These are phyloP conservation scores for Dioscorea zingiberensis DNA, from an alignment of 106 monocot genomes.

Conservation along the genomic window DNA sequence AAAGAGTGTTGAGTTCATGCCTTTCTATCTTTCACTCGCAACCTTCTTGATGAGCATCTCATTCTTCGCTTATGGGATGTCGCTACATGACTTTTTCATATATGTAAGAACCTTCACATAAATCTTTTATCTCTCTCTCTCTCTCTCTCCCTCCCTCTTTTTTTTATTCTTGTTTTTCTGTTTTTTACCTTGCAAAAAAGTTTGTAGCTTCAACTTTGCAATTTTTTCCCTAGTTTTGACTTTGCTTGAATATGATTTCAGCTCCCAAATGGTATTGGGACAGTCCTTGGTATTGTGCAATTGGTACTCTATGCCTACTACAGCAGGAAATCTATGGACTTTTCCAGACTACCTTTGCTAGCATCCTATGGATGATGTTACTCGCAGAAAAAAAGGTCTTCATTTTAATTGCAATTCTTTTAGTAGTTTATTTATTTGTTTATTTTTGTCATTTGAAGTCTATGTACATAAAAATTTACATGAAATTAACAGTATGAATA, in stretches of 20 bases:
- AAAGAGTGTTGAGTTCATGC: constrained; percentile 81
- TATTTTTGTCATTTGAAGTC: too few relatives aligned
- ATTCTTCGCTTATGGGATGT: constrained; percentile 73
- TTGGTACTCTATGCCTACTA: constrained; percentile 55
- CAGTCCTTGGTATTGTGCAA: constrained; percentile 44
- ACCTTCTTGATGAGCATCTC: constrained; percentile 79
- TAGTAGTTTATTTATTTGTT: too few relatives aligned
- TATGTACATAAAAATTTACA: too few relatives aligned
- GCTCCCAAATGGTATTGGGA: constrained; percentile 75
- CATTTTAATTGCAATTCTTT: too few relatives aligned
- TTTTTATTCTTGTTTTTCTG: neutral
- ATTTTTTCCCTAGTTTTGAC: too few relatives aligned
- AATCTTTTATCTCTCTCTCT: too few relatives aligned
- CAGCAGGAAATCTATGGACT: constrained; percentile 34
- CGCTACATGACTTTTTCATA: constrained; percentile 68
- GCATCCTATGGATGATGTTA: constrained; percentile 9
- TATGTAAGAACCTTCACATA: constrained; percentile 41
- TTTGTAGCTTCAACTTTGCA: too few relatives aligned
- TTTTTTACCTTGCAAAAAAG: too few relatives aligned
- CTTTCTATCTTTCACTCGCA: constrained; percentile 63
- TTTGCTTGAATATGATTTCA: constrained; percentile 21
- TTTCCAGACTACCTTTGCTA: constrained; percentile 36
- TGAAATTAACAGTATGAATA: too few relatives aligned
- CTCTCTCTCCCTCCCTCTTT: too few relatives aligned
- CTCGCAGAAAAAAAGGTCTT: neutral